A percentile compares a stretch with the other conserved stretches of the same genome.
Conservation (phyloP, 495 filamentous ascomycete genomes). For the Hypoxylon cercidicola region DNA sequence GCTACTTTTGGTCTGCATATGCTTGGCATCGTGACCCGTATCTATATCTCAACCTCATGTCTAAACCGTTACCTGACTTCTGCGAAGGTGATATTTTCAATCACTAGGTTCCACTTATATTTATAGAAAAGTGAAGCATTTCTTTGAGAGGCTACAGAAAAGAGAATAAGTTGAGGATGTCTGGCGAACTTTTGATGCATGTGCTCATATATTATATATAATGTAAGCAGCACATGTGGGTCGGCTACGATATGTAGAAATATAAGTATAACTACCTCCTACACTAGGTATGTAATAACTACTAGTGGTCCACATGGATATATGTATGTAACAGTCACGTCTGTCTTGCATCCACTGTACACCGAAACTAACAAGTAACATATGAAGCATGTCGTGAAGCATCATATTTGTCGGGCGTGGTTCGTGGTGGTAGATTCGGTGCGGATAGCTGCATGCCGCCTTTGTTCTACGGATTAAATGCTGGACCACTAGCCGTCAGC, state of each 20-base stretch:
- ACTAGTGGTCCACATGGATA: too few species aligned
- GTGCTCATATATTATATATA: too few species aligned
- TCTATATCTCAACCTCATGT: constrained; percentile 11
- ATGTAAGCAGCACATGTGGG: too few species aligned
- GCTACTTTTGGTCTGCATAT: constrained; percentile 27
- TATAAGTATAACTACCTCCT: too few species aligned
- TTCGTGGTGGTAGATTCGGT: constrained; percentile 5
- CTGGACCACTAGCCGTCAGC: not conserved
- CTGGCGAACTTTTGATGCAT: too few species aligned
- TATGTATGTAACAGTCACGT: too few species aligned
- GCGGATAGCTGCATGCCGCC: constrained; percentile 28
- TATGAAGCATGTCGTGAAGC: not conserved
- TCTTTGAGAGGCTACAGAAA: not conserved
- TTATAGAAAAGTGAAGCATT: not conserved
- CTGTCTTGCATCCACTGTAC: too few species aligned
- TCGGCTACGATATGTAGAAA: too few species aligned
- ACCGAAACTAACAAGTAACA: not conserved
- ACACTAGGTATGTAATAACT: too few species aligned
- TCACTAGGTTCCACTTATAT: not conserved
- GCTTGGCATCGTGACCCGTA: constrained; percentile 37
- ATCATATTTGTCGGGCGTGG: not conserved
- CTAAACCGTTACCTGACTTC: constrained; percentile 12
- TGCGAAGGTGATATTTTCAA: not conserved
- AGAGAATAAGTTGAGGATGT: not conserved
- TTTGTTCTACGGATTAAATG: not conserved